Evolutionary conservation across 2,329 filamentous ascomycete genomes (phyloP).

Genomic region (Penicillium freii): DNA sequence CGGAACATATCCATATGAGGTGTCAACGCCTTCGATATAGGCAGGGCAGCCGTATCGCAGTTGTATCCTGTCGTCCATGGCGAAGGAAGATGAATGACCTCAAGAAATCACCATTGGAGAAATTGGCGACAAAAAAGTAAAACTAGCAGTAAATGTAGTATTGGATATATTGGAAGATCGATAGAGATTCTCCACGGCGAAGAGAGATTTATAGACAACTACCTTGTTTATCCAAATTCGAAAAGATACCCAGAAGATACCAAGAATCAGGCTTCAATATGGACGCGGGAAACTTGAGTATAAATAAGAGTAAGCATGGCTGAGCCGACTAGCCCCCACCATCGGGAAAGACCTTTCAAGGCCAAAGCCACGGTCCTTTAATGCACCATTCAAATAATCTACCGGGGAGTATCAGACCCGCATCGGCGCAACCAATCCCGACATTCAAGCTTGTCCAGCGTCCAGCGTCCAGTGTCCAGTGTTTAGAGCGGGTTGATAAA

Average conservation of each 20-base stretch:
- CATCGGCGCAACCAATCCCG: slow-evolving; percentile 9
- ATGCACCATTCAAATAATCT: background rate
- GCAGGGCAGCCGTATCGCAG: slow-evolving; percentile 27
- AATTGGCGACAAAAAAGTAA: background rate
- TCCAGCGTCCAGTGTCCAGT: background rate
- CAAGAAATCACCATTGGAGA: background rate
- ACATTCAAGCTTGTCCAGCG: background rate
- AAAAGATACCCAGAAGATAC: background rate
- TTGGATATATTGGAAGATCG: background rate
- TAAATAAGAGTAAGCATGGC: slow-evolving; percentile 8
- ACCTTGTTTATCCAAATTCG: background rate
- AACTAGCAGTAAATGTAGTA: background rate
- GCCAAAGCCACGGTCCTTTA: background rate
- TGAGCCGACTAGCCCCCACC: slow-evolving; percentile 6
- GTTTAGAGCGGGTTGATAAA: slow-evolving; percentile 1
- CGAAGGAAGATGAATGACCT: background rate
- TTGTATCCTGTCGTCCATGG: slow-evolving; percentile 11
- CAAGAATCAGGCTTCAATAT: background rate
- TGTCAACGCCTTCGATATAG: slow-evolving; percentile 24
- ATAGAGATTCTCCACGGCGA: background rate
- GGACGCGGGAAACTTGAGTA: background rate
- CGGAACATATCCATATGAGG: slow-evolving; percentile 38
- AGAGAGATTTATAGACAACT: background rate
- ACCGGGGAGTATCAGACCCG: slow-evolving; percentile 3
- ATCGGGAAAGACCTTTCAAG: slow-evolving; percentile 3